Evolutionary conservation across 1,284 basidiomycete species (phyloP).

Genomic region (Ceratobasidium sp.): DNA sequence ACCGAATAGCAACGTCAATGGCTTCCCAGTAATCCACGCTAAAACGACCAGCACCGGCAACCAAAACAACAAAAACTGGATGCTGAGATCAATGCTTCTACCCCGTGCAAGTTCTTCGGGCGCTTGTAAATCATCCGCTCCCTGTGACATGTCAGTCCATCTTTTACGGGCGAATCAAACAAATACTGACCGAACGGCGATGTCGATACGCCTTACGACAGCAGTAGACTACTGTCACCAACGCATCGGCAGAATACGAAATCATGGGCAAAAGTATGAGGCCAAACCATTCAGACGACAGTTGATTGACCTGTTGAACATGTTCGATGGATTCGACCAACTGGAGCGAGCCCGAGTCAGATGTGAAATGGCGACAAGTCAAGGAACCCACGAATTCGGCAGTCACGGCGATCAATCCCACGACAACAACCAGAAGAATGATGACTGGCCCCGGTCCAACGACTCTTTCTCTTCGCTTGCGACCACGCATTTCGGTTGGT

Average conservation of each 20-base stretch:
- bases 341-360: neutral
- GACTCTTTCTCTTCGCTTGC: conserved; percentile 9
- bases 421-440: conserved; percentile 1
- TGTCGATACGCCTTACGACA: conserved; percentile 19
- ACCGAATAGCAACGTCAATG: conserved; percentile 37
- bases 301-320: conserved; percentile 6
- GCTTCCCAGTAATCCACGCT: conserved; percentile 21
- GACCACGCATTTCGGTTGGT: neutral
- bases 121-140: conserved; percentile 9
- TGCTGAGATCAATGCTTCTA: conserved; percentile 31
- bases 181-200: conserved; percentile 1
- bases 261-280: conserved; percentile 34
- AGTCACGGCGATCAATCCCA: conserved; percentile 29
- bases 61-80: conserved; percentile 39
- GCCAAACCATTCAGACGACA: conserved; percentile 34
- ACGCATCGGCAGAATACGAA: conserved; percentile 31
- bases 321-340: conserved; percentile 30
- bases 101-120: conserved; percentile 34
- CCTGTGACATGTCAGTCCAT: neutral
- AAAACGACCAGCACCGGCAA: conserved; percentile 28
- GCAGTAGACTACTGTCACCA: conserved; percentile 33
- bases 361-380: neutral
- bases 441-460: conserved; percentile 32
- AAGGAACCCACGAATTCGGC: conserved; percentile 35
- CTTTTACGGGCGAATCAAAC: too few species aligned